Percentiles rank a stretch among this genome's conserved stretches.
phyloP scores from a whole-genome alignment of 2,329 filamentous ascomycete genomes.

The Penicillium corylophilum region DNA sequence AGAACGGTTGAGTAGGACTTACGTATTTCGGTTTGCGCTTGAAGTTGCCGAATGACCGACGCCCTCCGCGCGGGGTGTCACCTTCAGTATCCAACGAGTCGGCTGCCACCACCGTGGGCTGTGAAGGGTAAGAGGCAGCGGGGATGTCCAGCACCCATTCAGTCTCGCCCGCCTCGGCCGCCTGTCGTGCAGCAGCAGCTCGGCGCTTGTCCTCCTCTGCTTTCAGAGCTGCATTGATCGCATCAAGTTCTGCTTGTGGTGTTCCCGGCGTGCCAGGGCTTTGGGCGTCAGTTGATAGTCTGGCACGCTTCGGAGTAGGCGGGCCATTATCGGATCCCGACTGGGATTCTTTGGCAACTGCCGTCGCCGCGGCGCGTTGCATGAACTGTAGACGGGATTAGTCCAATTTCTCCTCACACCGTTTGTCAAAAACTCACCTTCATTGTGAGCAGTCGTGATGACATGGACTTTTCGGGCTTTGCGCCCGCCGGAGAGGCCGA shows the following conservation, averaged over 20 bases:
- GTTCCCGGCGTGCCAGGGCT: constrained; percentile 23
- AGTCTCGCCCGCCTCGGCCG: constrained; percentile 45
- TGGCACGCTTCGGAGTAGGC: constrained; percentile 38
- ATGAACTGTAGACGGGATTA: constrained; percentile 65
- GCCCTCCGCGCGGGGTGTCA: constrained; percentile 31
- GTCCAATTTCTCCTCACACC: background rate
- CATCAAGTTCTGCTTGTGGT: constrained; percentile 37
- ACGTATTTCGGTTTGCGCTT: constrained; percentile 34
- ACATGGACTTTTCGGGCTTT: constrained; percentile 70
- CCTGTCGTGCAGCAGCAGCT: constrained; percentile 40
- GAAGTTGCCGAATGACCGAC: constrained; percentile 41
- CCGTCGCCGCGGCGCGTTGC: constrained; percentile 75
- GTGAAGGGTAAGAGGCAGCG: constrained; percentile 16
- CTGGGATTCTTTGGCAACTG: constrained; percentile 42
- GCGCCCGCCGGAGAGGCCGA: constrained; percentile 43
- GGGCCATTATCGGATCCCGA: constrained; percentile 49
- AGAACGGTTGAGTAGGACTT: constrained; percentile 13
- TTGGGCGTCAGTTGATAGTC: constrained; percentile 28
- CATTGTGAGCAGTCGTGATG: constrained; percentile 86
- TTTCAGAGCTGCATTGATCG: constrained; percentile 41
- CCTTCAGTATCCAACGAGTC: constrained; percentile 36
- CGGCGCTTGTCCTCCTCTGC: constrained; percentile 43
- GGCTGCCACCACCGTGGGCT: constrained; percentile 32
- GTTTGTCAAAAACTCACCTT: constrained; percentile 53
- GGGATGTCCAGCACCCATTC: constrained; percentile 45